phyloP scores from a whole-genome alignment of 306 rosid species.

The Comarum palustre region DNA sequence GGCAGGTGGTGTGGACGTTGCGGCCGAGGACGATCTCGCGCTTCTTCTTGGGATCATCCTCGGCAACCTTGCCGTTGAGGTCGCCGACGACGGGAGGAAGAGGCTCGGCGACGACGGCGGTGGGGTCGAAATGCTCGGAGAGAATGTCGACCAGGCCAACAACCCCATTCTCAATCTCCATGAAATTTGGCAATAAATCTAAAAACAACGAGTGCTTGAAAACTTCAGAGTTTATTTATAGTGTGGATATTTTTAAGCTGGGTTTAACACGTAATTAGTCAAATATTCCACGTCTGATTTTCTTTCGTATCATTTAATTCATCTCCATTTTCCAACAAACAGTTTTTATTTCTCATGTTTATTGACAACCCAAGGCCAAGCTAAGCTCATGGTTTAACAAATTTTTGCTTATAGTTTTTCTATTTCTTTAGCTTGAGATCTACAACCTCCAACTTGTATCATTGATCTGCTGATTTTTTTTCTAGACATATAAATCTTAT shows the following conservation, averaged over 20 bases:
- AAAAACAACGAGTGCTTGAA: background rate
- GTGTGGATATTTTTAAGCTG: background rate
- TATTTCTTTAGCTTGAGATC: too few relatives aligned
- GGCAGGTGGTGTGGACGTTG: constrained; percentile 61
- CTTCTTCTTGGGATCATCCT: constrained; percentile 11
- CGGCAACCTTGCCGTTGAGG: background rate
- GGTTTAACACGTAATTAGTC: background rate
- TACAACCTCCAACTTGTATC: too few relatives aligned
- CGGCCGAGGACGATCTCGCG: constrained; percentile 59
- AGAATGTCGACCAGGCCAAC: constrained; percentile 14
- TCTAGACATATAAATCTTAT: too few relatives aligned
- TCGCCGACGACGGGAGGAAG: constrained; percentile 31
- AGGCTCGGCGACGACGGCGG: constrained; percentile 36
- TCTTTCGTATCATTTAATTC: too few relatives aligned
- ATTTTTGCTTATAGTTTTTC: too few relatives aligned
- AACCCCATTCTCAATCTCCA: constrained; percentile 15
- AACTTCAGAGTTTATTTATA: background rate
- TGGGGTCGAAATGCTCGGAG: constrained; percentile 31
- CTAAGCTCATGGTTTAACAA: too few relatives aligned
- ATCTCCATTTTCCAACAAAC: too few relatives aligned
- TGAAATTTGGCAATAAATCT: background rate
- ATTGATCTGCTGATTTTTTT: too few relatives aligned
- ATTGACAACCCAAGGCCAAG: too few relatives aligned
- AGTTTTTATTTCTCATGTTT: too few relatives aligned
- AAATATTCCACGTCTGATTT: background rate